Conservation (phyloP, 345 rosid species). For the Corchorus capsularis region DNA sequence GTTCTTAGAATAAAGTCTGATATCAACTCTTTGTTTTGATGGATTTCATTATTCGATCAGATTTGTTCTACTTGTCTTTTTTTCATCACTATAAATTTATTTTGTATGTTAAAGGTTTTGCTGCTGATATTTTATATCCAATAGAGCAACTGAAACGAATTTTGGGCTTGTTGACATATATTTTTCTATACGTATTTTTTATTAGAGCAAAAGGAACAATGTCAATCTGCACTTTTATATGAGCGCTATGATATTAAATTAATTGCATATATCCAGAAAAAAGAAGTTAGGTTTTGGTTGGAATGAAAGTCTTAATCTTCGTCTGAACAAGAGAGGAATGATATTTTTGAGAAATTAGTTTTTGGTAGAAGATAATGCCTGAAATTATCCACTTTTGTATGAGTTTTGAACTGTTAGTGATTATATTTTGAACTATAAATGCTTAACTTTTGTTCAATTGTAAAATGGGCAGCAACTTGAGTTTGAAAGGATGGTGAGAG, state of each 20-base stretch:
- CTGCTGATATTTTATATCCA: neutral
- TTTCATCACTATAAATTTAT: too few relatives aligned
- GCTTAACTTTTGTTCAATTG: neutral
- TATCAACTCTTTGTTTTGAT: neutral
- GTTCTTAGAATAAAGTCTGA: neutral
- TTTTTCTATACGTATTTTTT: neutral
- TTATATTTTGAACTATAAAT: neutral
- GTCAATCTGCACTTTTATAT: neutral
- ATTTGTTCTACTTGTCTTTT: neutral
- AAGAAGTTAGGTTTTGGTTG: conserved; percentile 3
- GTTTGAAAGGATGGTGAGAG: conserved; percentile 58
- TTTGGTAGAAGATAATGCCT: neutral
- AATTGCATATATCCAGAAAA: neutral
- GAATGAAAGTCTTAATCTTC: neutral
- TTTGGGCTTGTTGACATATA: neutral
- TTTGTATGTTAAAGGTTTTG: neutral
- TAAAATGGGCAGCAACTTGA: conserved; percentile 20
- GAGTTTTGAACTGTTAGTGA: neutral
- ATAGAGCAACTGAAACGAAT: neutral
- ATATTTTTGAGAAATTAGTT: neutral
- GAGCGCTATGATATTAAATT: neutral
- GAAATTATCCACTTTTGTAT: neutral
- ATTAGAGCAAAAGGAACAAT: too few relatives aligned
- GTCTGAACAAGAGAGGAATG: neutral
- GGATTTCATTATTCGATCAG: neutral